Base-by-base conservation (phyloP, 139 green algal species). In the Tetraselmis chui region DNA sequence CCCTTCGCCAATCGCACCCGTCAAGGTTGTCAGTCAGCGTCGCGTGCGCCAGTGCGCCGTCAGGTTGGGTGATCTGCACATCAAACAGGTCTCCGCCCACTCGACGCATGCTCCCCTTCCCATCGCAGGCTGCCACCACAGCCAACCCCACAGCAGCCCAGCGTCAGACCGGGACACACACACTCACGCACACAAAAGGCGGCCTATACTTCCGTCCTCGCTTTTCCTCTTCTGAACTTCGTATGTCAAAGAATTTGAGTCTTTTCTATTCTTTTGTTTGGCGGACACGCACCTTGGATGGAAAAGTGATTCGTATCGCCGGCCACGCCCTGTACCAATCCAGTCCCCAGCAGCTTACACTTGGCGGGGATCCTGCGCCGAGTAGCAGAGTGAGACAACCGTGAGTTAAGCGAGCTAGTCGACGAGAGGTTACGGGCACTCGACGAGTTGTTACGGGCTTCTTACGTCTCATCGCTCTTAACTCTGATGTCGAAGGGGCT, bases 381-480 rank as follows among this genome's bases (percentile, higher is more conserved):
- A 2, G 18, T 25, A 77, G 26, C 59, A n/a, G 22, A 23, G 59
- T n/a, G 22, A 22, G 22, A n/a, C 23, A 75, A 75, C 23, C 23
- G 22, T 23, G 59, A 75, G 59, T 23, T 22, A 22, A n/a, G 23
- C 59, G 23, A 22, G 22, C 23, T 23, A n/a, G n/a, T n/a, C n/a
- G n/a, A n/a, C n/a, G n/a, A n/a, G n/a, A n/a, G n/a, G n/a, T n/a
- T n/a, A n/a, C n/a, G n/a, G n/a, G n/a, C n/a, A n/a, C n/a, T n/a
- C n/a, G n/a, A n/a, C n/a, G n/a, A n/a, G n/a, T n/a, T n/a, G n/a
- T n/a, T n/a, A n/a, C n/a, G n/a, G n/a, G n/a, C 74, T 23, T 22
- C 26, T 29, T 2, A 77, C 22, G 83, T 86, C n/a, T 86, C 83
- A 30, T 86, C 83, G 31, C 59, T 82, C 27, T 75, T 45, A 1